A percentile compares a stretch with the other conserved stretches of the same genome.
phyloP scores from a whole-genome alignment of 2,329 filamentous ascomycete genomes.

The Davidsoniella australis region DNA sequence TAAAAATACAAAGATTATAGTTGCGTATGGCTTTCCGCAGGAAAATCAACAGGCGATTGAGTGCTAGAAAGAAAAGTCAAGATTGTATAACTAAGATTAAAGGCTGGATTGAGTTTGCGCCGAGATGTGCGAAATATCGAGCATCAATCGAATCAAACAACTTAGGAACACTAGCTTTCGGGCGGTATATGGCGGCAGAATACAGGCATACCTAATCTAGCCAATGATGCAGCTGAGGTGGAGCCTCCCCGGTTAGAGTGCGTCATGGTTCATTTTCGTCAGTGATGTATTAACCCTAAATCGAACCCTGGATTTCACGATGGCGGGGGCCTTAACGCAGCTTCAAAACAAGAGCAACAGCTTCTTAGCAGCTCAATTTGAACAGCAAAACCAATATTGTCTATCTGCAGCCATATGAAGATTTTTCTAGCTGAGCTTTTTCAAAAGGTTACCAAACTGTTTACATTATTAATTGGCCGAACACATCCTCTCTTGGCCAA shows the following conservation, averaged over 20 bases:
- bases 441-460: too few species aligned
- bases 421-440: too few species aligned
- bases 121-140: neutral
- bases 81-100: neutral
- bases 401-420: too few species aligned
- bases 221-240: slow-evolving; percentile 5
- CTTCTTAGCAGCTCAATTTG: too few species aligned
- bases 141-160: neutral
- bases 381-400: too few species aligned
- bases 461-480: too few species aligned
- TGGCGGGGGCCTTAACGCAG: slow-evolving; percentile 3
- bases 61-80: neutral
- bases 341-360: neutral
- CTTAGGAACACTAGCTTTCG: slow-evolving; percentile 3
- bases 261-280: slow-evolving; percentile 5
- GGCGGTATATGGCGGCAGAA: slow-evolving; percentile 9
- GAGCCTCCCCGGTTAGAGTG: slow-evolving; percentile 1
- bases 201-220: neutral
- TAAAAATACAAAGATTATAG: neutral
- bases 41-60: neutral
- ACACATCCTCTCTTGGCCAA: too few species aligned
- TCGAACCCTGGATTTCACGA: neutral
- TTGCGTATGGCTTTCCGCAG: neutral
- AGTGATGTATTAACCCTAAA: neutral
- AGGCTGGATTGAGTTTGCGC: neutral